Conservation (phyloP, 805 yeast genomes). For the Blastobotrys terrestris region DNA sequence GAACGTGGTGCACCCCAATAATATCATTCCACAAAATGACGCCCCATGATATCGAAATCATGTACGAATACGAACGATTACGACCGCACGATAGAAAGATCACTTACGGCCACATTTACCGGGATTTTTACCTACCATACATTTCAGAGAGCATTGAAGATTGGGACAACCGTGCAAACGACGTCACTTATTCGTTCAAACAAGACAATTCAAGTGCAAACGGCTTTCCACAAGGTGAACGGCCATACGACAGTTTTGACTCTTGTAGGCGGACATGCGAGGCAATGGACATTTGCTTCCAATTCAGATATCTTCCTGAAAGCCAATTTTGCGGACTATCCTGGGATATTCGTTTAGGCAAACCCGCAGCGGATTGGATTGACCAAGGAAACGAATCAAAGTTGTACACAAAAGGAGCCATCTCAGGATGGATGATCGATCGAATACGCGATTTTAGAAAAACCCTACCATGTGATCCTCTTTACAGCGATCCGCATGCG, state of each 20-base stretch:
- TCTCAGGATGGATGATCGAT: slow-evolving; percentile 31
- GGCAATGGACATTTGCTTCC: slow-evolving; percentile 19
- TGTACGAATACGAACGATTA: slow-evolving; percentile 32
- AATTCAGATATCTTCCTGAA: slow-evolving; percentile 23
- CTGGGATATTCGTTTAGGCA: slow-evolving; percentile 14
- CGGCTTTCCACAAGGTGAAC: slow-evolving; percentile 13
- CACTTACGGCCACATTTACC: slow-evolving; percentile 28
- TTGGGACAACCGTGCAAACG: slow-evolving; percentile 28
- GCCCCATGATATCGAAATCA: slow-evolving; percentile 25
- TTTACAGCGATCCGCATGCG: background rate
- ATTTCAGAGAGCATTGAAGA: slow-evolving; percentile 17
- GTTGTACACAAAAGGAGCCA: slow-evolving; percentile 8
- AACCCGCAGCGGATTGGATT: slow-evolving; percentile 4
- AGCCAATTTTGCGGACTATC: slow-evolving; percentile 4
- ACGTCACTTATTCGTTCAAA: slow-evolving; percentile 14
- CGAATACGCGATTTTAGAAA: slow-evolving; percentile 17
- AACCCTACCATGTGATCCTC: background rate
- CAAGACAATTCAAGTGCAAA: slow-evolving; percentile 11
- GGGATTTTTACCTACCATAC: slow-evolving; percentile 31
- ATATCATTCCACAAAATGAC: slow-evolving; percentile 30
- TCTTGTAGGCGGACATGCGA: slow-evolving; percentile 23
- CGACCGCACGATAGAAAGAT: slow-evolving; percentile 16
- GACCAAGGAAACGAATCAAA: slow-evolving; percentile 9
- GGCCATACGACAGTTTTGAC: slow-evolving; percentile 12
- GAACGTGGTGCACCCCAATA: slow-evolving; percentile 28